These are phyloP conservation scores for Exophiala xenobiotica DNA, from an alignment of 2,329 filamentous ascomycete genomes.

Conservation along the genomic window DNA sequence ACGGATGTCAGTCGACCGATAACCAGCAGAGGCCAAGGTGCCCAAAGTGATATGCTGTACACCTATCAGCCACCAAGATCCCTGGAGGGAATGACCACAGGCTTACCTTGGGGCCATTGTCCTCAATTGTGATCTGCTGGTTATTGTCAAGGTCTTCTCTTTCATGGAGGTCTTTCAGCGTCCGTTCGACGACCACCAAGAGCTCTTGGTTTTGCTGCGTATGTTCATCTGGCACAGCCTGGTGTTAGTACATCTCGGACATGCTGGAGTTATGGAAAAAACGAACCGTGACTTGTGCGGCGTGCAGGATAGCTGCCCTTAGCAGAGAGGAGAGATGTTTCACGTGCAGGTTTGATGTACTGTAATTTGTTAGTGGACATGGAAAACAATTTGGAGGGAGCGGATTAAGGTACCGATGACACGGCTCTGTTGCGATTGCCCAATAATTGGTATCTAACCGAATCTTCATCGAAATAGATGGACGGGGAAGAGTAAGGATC, in stretches of 20 bases:
- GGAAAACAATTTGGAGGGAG: no score
- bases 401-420: slow-evolving; percentile 50
- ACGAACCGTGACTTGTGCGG: slow-evolving; percentile 46
- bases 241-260: slow-evolving; percentile 27
- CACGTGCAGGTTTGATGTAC: slow-evolving; percentile 29
- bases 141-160: slow-evolving; percentile 94
- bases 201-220: slow-evolving; percentile 72
- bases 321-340: slow-evolving; percentile 7
- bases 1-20: slow-evolving; percentile 84
- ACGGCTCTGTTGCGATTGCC: slow-evolving; percentile 52
- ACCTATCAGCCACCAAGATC: slow-evolving; percentile 1
- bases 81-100: not conserved
- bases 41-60: slow-evolving; percentile 75
- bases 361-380: not conserved
- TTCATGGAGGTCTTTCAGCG: slow-evolving; percentile 72
- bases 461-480: slow-evolving; percentile 59
- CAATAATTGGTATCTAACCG: slow-evolving; percentile 47
- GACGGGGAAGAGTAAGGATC: slow-evolving; percentile 60
- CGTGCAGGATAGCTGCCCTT: slow-evolving; percentile 31
- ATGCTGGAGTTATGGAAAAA: not conserved
- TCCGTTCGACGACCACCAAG: slow-evolving; percentile 81
- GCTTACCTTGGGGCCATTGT: slow-evolving; percentile 81
- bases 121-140: slow-evolving; percentile 97
- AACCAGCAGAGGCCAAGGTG: slow-evolving; percentile 80
- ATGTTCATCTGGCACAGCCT: slow-evolving; percentile 63